A percentile compares a stretch with the other conserved stretches of the same genome.
Conservation (phyloP, 208 protist species). For the Wallacemonas sp. region DNA sequence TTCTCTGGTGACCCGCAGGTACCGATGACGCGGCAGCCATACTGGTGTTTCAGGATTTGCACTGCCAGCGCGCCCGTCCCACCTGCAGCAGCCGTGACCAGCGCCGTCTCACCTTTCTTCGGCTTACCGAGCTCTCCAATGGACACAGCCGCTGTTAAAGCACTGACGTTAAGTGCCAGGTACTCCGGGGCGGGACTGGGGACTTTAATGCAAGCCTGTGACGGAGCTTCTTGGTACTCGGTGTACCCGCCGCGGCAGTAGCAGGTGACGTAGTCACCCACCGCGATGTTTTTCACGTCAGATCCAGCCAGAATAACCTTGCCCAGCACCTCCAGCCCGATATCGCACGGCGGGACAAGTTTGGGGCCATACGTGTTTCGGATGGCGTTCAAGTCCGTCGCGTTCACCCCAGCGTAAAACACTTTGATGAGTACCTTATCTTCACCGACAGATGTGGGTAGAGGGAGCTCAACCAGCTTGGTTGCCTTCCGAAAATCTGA, state of each 20-base stretch:
- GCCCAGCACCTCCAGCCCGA: slow-evolving; percentile 30
- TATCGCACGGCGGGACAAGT: slow-evolving; percentile 20
- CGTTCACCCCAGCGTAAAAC: slow-evolving; percentile 35
- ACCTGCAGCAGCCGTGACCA: slow-evolving; percentile 60
- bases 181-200: slow-evolving; percentile 17
- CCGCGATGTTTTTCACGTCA: slow-evolving; percentile 15
- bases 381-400: slow-evolving; percentile 34
- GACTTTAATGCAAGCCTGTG: slow-evolving; percentile 16
- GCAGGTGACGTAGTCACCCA: slow-evolving; percentile 21
- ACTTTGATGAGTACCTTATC: slow-evolving; percentile 24
- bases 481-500: slow-evolving; percentile 28
- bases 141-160: slow-evolving; percentile 28
- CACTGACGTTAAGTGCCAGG: slow-evolving; percentile 33
- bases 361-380: slow-evolving; percentile 23
- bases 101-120: slow-evolving; percentile 34
- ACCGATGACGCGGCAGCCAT: slow-evolving; percentile 50
- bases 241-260: slow-evolving; percentile 31
- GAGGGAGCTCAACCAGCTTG: slow-evolving; percentile 13
- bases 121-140: slow-evolving; percentile 30
- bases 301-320: slow-evolving; percentile 19
- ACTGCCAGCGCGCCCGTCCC: slow-evolving; percentile 56
- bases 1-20: slow-evolving; percentile 58
- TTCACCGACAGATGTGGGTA: slow-evolving; percentile 24
- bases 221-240: slow-evolving; percentile 29
- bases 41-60: slow-evolving; percentile 58